A percentile compares a stretch with the other conserved stretches of the same genome.
These are phyloP conservation scores for Fusarium falciforme DNA, from an alignment of 2,329 filamentous ascomycete genomes.

Conservation along the genomic window DNA sequence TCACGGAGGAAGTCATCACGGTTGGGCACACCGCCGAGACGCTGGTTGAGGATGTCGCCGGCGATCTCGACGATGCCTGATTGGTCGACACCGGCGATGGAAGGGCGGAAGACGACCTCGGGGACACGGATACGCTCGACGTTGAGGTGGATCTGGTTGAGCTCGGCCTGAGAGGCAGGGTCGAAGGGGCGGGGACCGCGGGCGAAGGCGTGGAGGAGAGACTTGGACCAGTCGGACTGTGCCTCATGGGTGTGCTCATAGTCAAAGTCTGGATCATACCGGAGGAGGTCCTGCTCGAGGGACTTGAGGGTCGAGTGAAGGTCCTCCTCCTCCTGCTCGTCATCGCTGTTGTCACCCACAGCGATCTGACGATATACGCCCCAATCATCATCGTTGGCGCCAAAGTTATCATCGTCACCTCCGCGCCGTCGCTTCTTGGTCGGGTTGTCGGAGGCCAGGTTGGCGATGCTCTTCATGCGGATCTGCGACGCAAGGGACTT, in stretches of 20 bases:
- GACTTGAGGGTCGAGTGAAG: conserved; percentile 77
- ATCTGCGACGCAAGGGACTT: conserved; percentile 97
- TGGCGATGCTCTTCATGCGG: conserved; percentile 98
- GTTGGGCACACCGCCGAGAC: conserved; percentile 69
- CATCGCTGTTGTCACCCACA: conserved; percentile 83
- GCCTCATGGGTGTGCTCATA: conserved; percentile 93
- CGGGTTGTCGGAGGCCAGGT: conserved; percentile 90
- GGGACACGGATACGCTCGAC: conserved; percentile 95
- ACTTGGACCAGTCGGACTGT: conserved; percentile 95
- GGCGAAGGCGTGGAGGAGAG: conserved; percentile 87
- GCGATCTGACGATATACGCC: conserved; percentile 94
- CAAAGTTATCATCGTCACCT: conserved; percentile 95
- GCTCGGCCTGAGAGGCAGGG: conserved; percentile 79
- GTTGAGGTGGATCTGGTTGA: conserved; percentile 92
- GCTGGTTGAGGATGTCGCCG: conserved; percentile 87
- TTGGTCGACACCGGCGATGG: conserved; percentile 92
- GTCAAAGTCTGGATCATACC: conserved; percentile 88
- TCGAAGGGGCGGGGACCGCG: conserved; percentile 91
- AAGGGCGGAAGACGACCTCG: conserved; percentile 92
- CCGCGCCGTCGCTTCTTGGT: conserved; percentile 86
- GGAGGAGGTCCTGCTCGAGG: conserved; percentile 86
- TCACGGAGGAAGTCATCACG: conserved; percentile 82
- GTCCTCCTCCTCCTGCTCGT: conserved; percentile 94
- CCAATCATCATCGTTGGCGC: conserved; percentile 98
- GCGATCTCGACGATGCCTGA: conserved; percentile 93